phyloP scores from a whole-genome alignment of 2,329 filamentous ascomycete genomes.

The Penicillium hordei region DNA sequence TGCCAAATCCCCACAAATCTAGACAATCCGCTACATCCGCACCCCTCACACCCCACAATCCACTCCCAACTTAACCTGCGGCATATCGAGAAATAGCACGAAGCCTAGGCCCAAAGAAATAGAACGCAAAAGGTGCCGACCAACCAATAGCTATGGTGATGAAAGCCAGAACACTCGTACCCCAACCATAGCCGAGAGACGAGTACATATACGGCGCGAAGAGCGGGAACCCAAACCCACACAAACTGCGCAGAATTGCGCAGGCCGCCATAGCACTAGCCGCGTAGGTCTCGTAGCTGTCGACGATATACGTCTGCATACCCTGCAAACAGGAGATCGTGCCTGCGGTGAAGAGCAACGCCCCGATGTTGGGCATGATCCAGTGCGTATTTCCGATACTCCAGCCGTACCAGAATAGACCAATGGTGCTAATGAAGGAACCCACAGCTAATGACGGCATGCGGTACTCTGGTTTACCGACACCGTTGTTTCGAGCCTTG shows the following conservation, averaged over 20 bases:
- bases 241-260: conserved; percentile 27
- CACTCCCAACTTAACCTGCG: not conserved
- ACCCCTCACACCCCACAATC: not conserved
- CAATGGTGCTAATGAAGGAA: conserved; percentile 21
- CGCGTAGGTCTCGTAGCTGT: conserved; percentile 32
- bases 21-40: not conserved
- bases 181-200: conserved; percentile 30
- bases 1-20: not conserved
- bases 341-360: conserved; percentile 48
- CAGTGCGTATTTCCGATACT: conserved; percentile 2
- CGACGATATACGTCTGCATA: conserved; percentile 39
- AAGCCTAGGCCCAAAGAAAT: conserved; percentile 1
- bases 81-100: not conserved
- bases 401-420: conserved; percentile 50
- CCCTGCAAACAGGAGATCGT: conserved; percentile 39
- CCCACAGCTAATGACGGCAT: not conserved
- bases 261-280: conserved; percentile 30
- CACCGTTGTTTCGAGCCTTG: not conserved
- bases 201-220: conserved; percentile 35
- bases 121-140: conserved; percentile 38
- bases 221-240: conserved; percentile 34
- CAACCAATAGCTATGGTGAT: conserved; percentile 36
- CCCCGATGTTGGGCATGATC: conserved; percentile 52
- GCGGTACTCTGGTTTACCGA: not conserved
- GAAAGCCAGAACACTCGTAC: conserved; percentile 36